These are phyloP conservation scores for Saccharomycopsis oosterbeekiorum DNA, from an alignment of 805 yeast genomes.

Conservation along the genomic window DNA sequence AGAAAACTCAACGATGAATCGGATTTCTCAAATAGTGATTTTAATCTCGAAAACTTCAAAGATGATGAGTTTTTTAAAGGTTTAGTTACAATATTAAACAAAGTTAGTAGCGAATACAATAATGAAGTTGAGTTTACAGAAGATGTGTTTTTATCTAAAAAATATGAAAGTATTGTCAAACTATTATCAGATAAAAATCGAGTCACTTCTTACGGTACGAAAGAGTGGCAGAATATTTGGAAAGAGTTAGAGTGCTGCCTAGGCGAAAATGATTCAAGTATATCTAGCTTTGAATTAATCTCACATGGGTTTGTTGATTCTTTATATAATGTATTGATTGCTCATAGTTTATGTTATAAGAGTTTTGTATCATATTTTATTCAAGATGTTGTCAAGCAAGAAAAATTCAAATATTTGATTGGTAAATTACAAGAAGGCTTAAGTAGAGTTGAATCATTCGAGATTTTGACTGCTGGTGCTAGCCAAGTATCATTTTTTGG, in stretches of 20 bases:
- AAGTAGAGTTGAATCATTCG: slow-evolving; percentile 65
- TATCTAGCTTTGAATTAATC: slow-evolving; percentile 69
- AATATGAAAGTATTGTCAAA: not conserved
- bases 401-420: slow-evolving; percentile 32
- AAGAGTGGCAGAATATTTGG: slow-evolving; percentile 30
- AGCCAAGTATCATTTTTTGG: slow-evolving; percentile 22
- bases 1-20: slow-evolving; percentile 1
- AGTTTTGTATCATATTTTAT: slow-evolving; percentile 35
- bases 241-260: slow-evolving; percentile 28
- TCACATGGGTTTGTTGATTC: slow-evolving; percentile 53
- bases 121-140: not conserved
- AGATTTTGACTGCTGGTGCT: slow-evolving; percentile 33
- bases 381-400: slow-evolving; percentile 16
- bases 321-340: slow-evolving; percentile 29
- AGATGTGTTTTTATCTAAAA: not conserved
- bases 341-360: slow-evolving; percentile 26
- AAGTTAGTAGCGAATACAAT: not conserved
- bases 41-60: not conserved
- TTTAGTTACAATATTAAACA: not conserved
- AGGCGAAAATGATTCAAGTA: slow-evolving; percentile 23
- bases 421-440: slow-evolving; percentile 61
- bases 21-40: slow-evolving; percentile 4
- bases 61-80: not conserved
- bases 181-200: not conserved
- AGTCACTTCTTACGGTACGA: not conserved